Evolutionary conservation across 2,329 filamentous ascomycete genomes (phyloP).

Genomic region (Fusarium redolens): DNA sequence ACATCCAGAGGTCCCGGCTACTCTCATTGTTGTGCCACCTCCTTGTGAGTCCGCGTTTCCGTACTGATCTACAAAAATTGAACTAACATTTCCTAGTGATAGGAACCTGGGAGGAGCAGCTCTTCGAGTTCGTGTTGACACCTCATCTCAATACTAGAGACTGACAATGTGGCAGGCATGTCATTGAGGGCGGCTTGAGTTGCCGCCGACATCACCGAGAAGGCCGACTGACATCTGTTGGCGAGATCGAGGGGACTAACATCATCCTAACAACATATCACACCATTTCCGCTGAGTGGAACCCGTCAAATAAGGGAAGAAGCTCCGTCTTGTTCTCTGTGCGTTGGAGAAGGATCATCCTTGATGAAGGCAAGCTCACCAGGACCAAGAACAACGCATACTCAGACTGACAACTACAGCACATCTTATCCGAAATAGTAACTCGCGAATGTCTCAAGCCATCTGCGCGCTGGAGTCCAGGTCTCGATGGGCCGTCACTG

Average conservation of each 20-base stretch:
- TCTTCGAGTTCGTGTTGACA: slow-evolving; percentile 31
- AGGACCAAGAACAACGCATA: background rate
- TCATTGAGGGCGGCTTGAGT: slow-evolving; percentile 31
- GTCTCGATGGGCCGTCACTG: slow-evolving; percentile 60
- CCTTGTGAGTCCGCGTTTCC: slow-evolving; percentile 41
- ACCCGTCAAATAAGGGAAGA: background rate
- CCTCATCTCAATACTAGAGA: fast-evolving
- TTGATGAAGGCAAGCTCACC: slow-evolving; percentile 27
- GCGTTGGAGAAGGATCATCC: slow-evolving; percentile 48
- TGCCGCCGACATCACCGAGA: slow-evolving; percentile 49
- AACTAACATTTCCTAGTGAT: slow-evolving; percentile 47
- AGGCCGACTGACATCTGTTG: slow-evolving; percentile 11
- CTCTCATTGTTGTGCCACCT: slow-evolving; percentile 54
- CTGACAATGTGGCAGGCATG: slow-evolving; percentile 37
- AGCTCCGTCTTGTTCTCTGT: slow-evolving; percentile 47
- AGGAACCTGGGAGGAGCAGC: slow-evolving; percentile 53
- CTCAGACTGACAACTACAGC: slow-evolving; percentile 2
- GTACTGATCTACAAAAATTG: background rate
- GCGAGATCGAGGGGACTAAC: slow-evolving; percentile 27
- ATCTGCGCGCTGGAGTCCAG: slow-evolving; percentile 51
- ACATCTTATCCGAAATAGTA: slow-evolving; percentile 31
- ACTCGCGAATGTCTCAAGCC: slow-evolving; percentile 43
- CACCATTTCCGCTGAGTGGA: slow-evolving; percentile 53
- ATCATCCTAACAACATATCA: slow-evolving; percentile 57
- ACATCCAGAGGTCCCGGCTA: background rate